Percentiles rank a stretch among this genome's conserved stretches.
Conservation (phyloP, 2,329 filamentous ascomycete species). For the Chaetomium olivaceum region DNA sequence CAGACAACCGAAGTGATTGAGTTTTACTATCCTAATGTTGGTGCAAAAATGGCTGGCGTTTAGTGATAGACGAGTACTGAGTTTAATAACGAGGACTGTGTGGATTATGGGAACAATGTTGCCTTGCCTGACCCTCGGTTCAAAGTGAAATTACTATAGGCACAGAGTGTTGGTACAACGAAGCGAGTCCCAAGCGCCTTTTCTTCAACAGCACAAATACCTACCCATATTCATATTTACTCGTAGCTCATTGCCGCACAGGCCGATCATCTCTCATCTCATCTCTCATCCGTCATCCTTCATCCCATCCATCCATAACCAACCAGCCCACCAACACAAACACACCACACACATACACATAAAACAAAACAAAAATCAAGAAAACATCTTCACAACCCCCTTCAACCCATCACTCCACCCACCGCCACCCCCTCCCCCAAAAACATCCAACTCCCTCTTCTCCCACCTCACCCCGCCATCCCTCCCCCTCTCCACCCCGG, state of each 20-base stretch:
- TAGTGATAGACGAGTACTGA: conserved; percentile 27
- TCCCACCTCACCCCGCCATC: conserved; percentile 40
- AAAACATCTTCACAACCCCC: conserved; percentile 37
- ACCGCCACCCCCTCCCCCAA: conserved; percentile 28
- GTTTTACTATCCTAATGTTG: conserved; percentile 6
- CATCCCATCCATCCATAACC: neutral
- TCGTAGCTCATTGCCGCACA: neutral
- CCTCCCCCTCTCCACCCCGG: conserved; percentile 23
- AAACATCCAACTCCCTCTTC: conserved; percentile 32
- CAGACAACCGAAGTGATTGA: conserved; percentile 9
- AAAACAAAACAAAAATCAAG: conserved; percentile 12
- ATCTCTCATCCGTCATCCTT: neutral
- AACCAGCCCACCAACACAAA: neutral
- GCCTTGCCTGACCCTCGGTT: neutral
- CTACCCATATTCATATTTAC: conserved; percentile 3
- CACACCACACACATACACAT: too few species aligned
- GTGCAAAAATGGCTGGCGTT: conserved; percentile 12
- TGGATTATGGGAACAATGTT: neutral
- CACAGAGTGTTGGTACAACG: neutral
- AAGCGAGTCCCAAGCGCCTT: neutral
- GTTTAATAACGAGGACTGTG: conserved; percentile 7
- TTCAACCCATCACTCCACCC: conserved; percentile 26
- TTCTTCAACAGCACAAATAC: neutral
- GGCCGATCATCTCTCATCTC: neutral
- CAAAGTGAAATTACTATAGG: neutral